These are phyloP conservation scores for Cubamyces lactineus DNA, from an alignment of 768 basidiomycete genomes.

Conservation along the genomic window DNA sequence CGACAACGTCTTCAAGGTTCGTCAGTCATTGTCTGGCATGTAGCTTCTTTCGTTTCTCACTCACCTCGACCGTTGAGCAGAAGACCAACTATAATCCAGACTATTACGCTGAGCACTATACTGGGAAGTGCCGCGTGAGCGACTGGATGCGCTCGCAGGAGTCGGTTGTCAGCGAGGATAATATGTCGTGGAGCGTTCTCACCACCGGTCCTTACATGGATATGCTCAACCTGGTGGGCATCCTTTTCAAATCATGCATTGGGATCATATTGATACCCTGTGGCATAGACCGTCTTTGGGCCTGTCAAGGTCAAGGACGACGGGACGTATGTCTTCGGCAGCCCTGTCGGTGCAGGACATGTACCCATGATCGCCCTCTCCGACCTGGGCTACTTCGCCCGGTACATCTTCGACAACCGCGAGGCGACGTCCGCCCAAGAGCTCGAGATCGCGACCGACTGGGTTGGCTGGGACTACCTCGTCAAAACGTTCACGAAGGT, in stretches of 20 bases:
- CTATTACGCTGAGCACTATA: slow-evolving; percentile 43
- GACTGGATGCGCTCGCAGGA: slow-evolving; percentile 44
- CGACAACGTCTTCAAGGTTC: slow-evolving; percentile 44
- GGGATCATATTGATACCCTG: background rate
- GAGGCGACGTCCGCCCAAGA: slow-evolving; percentile 29
- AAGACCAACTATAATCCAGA: slow-evolving; percentile 25
- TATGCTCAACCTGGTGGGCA: slow-evolving; percentile 19
- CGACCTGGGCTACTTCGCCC: slow-evolving; percentile 37
- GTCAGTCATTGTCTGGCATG: background rate
- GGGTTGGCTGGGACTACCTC: slow-evolving; percentile 33
- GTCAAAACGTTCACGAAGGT: slow-evolving; percentile 34
- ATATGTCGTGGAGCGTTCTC: slow-evolving; percentile 43
- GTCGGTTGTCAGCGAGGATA: slow-evolving; percentile 35
- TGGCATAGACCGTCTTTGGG: slow-evolving; percentile 18
- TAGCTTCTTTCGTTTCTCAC: background rate
- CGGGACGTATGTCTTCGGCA: slow-evolving; percentile 36
- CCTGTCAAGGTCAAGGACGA: slow-evolving; percentile 32
- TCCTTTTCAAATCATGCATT: too few relatives aligned
- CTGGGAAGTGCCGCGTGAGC: slow-evolving; percentile 43
- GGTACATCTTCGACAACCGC: slow-evolving; percentile 39
- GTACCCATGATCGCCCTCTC: slow-evolving; percentile 36
- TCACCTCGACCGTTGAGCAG: slow-evolving; percentile 16
- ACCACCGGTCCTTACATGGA: slow-evolving; percentile 35
- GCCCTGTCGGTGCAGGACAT: slow-evolving; percentile 33
- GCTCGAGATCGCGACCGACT: slow-evolving; percentile 34